These are phyloP conservation scores for Ascochyta rabiei DNA, from an alignment of 2,329 filamentous ascomycete species.

Conservation along the genomic window DNA sequence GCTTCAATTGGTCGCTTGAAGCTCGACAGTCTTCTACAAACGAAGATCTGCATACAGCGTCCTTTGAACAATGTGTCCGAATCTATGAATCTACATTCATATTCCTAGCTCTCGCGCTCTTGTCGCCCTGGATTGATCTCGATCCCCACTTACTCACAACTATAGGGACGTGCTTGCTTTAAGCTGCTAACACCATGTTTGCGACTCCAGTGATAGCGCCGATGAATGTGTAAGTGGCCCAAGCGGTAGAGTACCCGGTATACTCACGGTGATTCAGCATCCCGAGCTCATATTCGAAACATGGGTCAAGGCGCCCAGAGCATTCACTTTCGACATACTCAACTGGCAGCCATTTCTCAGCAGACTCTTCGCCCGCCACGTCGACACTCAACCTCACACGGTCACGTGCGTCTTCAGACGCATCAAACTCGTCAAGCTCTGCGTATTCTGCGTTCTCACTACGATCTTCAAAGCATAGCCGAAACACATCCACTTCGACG, in stretches of 20 bases:
- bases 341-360: slow-evolving; percentile 16
- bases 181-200: slow-evolving; percentile 4
- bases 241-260: neutral
- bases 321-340: neutral
- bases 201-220: slow-evolving; percentile 6
- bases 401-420: slow-evolving; percentile 14
- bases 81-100: slow-evolving; percentile 4
- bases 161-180: neutral
- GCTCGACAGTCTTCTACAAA: neutral
- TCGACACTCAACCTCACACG: slow-evolving; percentile 11
- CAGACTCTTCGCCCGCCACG: slow-evolving; percentile 16
- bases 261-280: slow-evolving; percentile 3
- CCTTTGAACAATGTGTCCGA: slow-evolving; percentile 13
- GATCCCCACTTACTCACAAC: neutral
- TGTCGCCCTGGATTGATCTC: neutral
- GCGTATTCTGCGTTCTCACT: slow-evolving; percentile 3
- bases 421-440: slow-evolving; percentile 10
- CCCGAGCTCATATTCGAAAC: neutral
- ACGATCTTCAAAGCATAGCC: slow-evolving; percentile 8
- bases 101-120: neutral
- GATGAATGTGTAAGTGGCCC: slow-evolving; percentile 3
- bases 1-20: slow-evolving; percentile 5
- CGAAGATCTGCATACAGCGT: slow-evolving; percentile 13
- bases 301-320: neutral
- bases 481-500: slow-evolving; percentile 8